Evolutionary conservation across 768 basidiomycete species (phyloP).

Genomic region (Xerocomellus dryophilus): DNA sequence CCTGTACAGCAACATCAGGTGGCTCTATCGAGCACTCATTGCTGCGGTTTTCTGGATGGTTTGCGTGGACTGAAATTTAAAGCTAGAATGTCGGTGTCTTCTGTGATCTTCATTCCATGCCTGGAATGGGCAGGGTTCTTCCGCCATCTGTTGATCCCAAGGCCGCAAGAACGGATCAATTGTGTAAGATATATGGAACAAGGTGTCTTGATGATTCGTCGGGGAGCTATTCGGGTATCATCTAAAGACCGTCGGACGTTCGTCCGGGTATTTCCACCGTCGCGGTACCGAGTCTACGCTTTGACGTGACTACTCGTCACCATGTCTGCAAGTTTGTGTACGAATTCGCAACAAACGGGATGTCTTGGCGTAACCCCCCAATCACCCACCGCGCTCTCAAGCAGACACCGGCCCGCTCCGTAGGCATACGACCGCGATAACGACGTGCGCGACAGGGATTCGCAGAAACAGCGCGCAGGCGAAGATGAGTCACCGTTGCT

Average conservation of each 20-base stretch:
- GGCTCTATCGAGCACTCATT: neutral
- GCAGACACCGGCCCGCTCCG: neutral
- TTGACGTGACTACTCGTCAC: neutral
- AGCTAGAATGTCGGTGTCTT: neutral
- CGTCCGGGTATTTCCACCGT: neutral
- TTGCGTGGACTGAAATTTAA: neutral
- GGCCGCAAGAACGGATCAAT: neutral
- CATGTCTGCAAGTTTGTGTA: neutral
- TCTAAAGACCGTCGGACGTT: neutral
- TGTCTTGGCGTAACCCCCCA: neutral
- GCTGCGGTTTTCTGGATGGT: neutral
- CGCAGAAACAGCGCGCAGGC: neutral
- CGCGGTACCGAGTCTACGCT: neutral
- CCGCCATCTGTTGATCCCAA: neutral
- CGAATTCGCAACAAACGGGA: neutral
- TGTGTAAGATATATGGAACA: neutral
- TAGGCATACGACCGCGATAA: neutral
- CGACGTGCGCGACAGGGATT: neutral
- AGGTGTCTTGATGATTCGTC: neutral
- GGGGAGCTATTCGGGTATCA: neutral
- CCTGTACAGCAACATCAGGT: conserved; percentile 15
- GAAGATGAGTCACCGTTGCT: neutral
- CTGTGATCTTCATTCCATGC: conserved; percentile 5
- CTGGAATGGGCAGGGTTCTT: neutral
- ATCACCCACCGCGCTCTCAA: no score